A percentile compares a stretch with the other conserved stretches of the same genome.
Conservation (phyloP, 768 basidiomycete species). For the Terana coerulea region DNA sequence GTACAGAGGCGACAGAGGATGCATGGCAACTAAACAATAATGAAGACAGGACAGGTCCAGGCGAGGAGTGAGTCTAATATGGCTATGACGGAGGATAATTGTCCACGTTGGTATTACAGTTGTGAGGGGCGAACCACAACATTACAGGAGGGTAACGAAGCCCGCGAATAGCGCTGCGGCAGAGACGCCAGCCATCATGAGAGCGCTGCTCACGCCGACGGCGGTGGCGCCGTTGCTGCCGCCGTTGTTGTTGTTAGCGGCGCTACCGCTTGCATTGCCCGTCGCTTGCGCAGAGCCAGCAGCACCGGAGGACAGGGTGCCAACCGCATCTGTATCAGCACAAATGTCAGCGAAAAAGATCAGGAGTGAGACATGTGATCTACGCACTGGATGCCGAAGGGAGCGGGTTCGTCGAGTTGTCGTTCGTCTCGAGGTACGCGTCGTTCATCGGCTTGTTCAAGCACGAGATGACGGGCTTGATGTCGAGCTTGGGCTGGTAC, state of each 20-base stretch:
- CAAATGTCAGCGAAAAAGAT: neutral
- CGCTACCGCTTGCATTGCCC: constrained; percentile 16
- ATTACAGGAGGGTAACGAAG: neutral
- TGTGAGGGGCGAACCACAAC: neutral
- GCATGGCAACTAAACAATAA: neutral
- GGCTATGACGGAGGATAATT: neutral
- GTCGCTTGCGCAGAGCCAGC: constrained; percentile 33
- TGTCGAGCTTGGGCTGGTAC: constrained; percentile 57
- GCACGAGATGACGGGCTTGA: constrained; percentile 72
- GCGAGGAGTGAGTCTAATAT: neutral
- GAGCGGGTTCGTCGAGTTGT: constrained; percentile 62
- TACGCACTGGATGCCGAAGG: constrained; percentile 19
- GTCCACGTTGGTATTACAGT: neutral
- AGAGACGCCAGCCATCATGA: constrained; percentile 7
- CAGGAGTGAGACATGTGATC: neutral
- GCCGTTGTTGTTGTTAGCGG: constrained; percentile 10
- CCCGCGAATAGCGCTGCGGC: constrained; percentile 4
- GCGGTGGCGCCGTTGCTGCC: constrained; percentile 12
- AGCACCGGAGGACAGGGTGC: constrained; percentile 30
- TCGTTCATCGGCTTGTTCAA: constrained; percentile 51
- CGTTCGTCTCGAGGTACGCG: constrained; percentile 81
- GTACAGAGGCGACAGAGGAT: too few relatives aligned
- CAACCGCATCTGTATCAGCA: neutral
- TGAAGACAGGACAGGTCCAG: neutral
- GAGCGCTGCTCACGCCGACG: constrained; percentile 1